Evolutionary conservation across 805 yeast genomes (phyloP).

Genomic region (Wickerhamomyces bovis): DNA sequence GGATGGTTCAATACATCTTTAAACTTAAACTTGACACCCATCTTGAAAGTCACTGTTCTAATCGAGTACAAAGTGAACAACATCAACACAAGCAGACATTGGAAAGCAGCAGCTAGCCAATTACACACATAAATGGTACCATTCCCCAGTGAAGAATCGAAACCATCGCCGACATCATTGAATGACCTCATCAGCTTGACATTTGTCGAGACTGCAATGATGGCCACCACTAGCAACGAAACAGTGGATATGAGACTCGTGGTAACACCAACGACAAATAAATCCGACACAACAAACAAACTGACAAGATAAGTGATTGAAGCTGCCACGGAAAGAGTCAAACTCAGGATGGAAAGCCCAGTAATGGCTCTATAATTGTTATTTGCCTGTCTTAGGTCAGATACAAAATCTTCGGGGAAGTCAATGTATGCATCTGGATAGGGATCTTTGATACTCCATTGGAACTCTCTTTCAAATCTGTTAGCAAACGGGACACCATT

Average conservation of each 20-base stretch:
- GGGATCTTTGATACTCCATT: background rate
- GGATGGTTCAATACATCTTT: background rate
- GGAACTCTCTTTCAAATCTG: background rate
- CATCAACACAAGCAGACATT: slow-evolving; percentile 2
- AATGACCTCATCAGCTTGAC: background rate
- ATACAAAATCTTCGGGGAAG: slow-evolving; percentile 1
- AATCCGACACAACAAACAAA: slow-evolving; percentile 1
- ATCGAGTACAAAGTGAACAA: background rate
- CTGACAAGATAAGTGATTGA: slow-evolving; percentile 3
- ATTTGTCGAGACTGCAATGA: slow-evolving; percentile 1
- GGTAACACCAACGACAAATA: slow-evolving; percentile 3
- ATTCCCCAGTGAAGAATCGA: slow-evolving; percentile 3
- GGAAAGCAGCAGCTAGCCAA: slow-evolving; percentile 6
- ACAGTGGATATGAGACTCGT: slow-evolving; percentile 3
- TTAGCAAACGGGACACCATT: slow-evolving; percentile 2
- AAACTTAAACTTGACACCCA: slow-evolving; percentile 3
- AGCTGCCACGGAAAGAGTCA: slow-evolving; percentile 1
- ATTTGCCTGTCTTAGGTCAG: background rate
- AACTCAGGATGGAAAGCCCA: slow-evolving; percentile 1
- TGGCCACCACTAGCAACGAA: slow-evolving; percentile 2
- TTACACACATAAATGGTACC: slow-evolving; percentile 1
- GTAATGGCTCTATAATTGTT: slow-evolving; percentile 1
- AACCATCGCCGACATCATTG: background rate
- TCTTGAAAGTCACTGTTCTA: slow-evolving; percentile 1
- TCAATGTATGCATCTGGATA: slow-evolving; percentile 2